Evolutionary conservation across 108 stramenopile species (phyloP).

Genomic region (Licmophora abbreviata): DNA sequence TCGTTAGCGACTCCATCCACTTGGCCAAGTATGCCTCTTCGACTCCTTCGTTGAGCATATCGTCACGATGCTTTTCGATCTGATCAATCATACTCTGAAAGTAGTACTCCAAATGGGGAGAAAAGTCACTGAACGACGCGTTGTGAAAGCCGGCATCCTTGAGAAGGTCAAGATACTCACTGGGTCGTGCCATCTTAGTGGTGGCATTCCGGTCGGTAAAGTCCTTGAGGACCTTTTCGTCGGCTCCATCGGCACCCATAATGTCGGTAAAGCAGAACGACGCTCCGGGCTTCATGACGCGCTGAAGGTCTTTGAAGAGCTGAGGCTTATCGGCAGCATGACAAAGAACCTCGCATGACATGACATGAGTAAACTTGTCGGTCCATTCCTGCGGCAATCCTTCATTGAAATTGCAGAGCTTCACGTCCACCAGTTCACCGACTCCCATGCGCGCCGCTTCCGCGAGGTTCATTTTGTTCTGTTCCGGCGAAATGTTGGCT

Average conservation of each 20-base stretch:
- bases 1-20: conserved; percentile 28
- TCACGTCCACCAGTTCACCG: no score
- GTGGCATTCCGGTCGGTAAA: conserved; percentile 45
- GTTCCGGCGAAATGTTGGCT: conserved; percentile 42
- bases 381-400: conserved; percentile 17
- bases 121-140: conserved; percentile 30
- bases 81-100: conserved; percentile 47
- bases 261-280: conserved; percentile 50
- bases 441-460: no score
- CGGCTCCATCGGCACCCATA: conserved; percentile 40
- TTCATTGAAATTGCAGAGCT: no score
- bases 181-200: conserved; percentile 38
- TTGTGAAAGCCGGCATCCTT: conserved; percentile 20
- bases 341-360: conserved; percentile 31
- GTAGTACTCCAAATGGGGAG: conserved; percentile 32
- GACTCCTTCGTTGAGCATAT: conserved; percentile 28
- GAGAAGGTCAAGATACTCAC: conserved; percentile 24
- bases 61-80: conserved; percentile 18
- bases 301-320: conserved; percentile 23
- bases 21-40: conserved; percentile 22
- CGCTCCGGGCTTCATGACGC: conserved; percentile 42
- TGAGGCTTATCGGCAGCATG: conserved; percentile 35
- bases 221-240: conserved; percentile 35
- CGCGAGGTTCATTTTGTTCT: conserved; percentile 31
- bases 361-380: conserved; percentile 20